Conservation (phyloP, 345 rosid species). For the Eucalyptus polyanthemos region DNA sequence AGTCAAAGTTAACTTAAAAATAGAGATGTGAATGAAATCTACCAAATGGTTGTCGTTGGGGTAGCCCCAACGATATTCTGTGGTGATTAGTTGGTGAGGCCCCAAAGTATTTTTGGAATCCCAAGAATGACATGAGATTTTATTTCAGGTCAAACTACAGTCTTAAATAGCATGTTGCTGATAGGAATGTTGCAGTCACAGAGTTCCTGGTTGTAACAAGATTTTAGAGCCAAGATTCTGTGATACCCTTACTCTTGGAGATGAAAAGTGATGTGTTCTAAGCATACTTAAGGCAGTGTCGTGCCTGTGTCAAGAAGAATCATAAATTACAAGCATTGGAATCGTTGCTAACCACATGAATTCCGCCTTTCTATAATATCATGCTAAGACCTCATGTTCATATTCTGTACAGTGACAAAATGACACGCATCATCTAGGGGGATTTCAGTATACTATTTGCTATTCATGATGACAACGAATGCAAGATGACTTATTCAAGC, state of each 20-base stretch:
- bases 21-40: not conserved
- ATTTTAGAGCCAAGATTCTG: not conserved
- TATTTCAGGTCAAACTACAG: not conserved
- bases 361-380: not conserved
- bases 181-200: not conserved
- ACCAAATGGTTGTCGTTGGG: not conserved
- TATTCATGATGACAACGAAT: not conserved
- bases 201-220: not conserved
- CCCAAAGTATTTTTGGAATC: not conserved
- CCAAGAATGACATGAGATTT: not conserved
- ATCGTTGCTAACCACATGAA: not conserved
- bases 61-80: not conserved
- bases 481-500: not conserved
- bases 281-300: not conserved
- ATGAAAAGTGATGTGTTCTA: not conserved
- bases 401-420: not conserved
- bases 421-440: not conserved
- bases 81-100: not conserved
- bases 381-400: not conserved
- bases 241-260: not conserved
- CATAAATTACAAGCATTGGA: not conserved
- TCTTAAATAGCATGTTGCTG: not conserved
- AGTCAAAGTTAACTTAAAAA: not conserved
- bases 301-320: not conserved
- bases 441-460: not conserved